Evolutionary conservation across 805 yeast genomes (phyloP).

Genomic region (Priceomyces haplophilus): DNA sequence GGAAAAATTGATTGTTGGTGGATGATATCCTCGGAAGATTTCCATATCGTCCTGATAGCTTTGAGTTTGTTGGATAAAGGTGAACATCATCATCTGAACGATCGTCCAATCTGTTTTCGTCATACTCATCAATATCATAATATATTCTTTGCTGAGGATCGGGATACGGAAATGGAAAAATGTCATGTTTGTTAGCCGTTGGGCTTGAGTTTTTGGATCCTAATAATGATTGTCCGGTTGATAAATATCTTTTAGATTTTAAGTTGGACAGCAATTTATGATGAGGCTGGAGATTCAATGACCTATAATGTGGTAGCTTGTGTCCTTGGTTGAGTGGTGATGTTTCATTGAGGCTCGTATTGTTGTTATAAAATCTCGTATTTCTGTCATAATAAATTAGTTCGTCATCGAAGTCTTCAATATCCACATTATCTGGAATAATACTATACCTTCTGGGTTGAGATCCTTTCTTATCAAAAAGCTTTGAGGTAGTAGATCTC

Average conservation of each 20-base stretch:
- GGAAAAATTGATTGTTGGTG: slow-evolving; percentile 21
- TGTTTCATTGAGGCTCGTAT: slow-evolving; percentile 25
- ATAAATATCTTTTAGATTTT: slow-evolving; percentile 34
- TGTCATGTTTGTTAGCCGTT: slow-evolving; percentile 17
- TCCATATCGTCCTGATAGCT: slow-evolving; percentile 14
- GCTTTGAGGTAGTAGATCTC: slow-evolving; percentile 67
- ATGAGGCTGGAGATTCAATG: slow-evolving; percentile 29
- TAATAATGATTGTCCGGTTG: slow-evolving; percentile 32
- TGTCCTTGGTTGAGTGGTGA: slow-evolving; percentile 27
- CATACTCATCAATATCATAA: slow-evolving; percentile 39
- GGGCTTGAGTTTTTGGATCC: slow-evolving; percentile 7
- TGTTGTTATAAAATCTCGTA: slow-evolving; percentile 31
- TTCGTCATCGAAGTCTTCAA: slow-evolving; percentile 55
- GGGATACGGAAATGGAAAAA: slow-evolving; percentile 35
- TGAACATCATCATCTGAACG: slow-evolving; percentile 5
- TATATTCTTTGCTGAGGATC: slow-evolving; percentile 28
- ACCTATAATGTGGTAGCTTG: slow-evolving; percentile 39
- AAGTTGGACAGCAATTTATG: slow-evolving; percentile 16
- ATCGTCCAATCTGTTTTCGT: slow-evolving; percentile 23
- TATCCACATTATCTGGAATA: slow-evolving; percentile 58
- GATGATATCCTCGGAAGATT: slow-evolving; percentile 20
- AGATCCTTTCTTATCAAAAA: slow-evolving; percentile 70
- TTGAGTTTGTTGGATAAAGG: slow-evolving; percentile 11
- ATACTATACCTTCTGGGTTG: slow-evolving; percentile 73
- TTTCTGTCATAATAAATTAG: slow-evolving; percentile 43